Evolutionary conservation across 1,284 basidiomycete genomes (phyloP).

Genomic region (Trametes polyzona): DNA sequence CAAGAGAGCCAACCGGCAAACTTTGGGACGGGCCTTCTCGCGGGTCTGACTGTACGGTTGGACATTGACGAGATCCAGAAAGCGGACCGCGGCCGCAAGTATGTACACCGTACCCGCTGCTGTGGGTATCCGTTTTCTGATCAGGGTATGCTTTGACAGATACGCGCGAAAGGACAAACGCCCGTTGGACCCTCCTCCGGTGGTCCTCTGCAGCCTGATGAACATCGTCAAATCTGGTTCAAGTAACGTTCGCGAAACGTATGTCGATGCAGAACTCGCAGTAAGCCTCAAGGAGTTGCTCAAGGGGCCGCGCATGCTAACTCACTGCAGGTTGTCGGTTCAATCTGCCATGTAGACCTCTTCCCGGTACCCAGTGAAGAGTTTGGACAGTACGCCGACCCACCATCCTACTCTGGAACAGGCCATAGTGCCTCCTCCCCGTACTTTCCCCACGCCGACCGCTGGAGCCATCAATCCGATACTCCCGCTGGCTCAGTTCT

Average conservation of each 20-base stretch:
- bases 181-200: conserved; percentile 46
- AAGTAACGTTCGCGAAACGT: too few relatives aligned
- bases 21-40: conserved; percentile 3
- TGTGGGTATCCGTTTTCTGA: too few relatives aligned
- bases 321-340: neutral
- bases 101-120: neutral
- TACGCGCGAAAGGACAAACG: conserved; percentile 42
- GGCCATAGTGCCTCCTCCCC: neutral
- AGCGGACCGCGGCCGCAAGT: conserved; percentile 23
- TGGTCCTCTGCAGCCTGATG: conserved; percentile 39
- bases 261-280: too few relatives aligned
- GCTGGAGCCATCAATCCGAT: too few relatives aligned
- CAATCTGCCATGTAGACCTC: neutral
- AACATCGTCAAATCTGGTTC: conserved; percentile 32
- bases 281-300: too few relatives aligned
- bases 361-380: neutral
- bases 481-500: too few relatives aligned
- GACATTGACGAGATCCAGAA: conserved; percentile 17
- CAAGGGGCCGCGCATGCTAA: too few relatives aligned
- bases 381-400: neutral
- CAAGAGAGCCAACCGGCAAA: neutral
- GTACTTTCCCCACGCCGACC: too few relatives aligned
- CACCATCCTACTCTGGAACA: neutral
- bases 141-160: too few relatives aligned
- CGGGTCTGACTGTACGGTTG: conserved; percentile 13